Evolutionary conservation across 2,329 filamentous ascomycete genomes (phyloP), one percentile per base, ranked within the genome.

Genomic region (Calonectria hawksworthii): DNA sequence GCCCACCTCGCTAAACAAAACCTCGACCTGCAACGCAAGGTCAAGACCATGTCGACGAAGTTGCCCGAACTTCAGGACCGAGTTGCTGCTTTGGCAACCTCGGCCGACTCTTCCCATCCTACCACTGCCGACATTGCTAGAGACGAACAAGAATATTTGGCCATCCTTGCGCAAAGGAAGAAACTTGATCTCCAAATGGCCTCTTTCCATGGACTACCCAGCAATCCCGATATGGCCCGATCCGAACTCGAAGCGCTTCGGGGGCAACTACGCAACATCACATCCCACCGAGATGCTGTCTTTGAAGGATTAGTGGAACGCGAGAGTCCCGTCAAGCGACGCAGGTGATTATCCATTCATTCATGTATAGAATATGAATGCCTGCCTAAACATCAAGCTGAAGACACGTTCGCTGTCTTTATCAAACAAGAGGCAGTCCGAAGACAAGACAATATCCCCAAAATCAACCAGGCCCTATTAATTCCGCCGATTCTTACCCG

Each of bases 291-390:
- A 69, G 95, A 98, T 83, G 89, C 86, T 36, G 88, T 95, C 70
- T 98, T 98, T 82, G 95, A 96, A 82, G 90, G 89, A 2, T 83
- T 97, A 61, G 92, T 95, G 3, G 91, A 92, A 79, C 87, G 88
- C 51, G 90, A 92, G 81, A 92, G 90, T 69, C 91, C 91, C 2
- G 84, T 86, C 72, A 89, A 87, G 75, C 79, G 82, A 68, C 80
- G 80, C 66, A 84, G 82, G 79, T 82, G 76, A 81, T 47, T 47
- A 59, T 75, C 66, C 63, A 61, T 72, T 50, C 18, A 50, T 51
- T 26, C 21, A 30, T 68, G 41, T 16, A 54, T 51, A 50, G 32
- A 41, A 52, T 64, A 41, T 30, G 66, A 63, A 73, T 67, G 73
- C 36, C 16, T 54, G 59, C 59, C 69, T 36, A 68, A 66, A 70